Conservation (phyloP, 192 early-diverging fungal genomes). For the Coemansia pectinata region DNA sequence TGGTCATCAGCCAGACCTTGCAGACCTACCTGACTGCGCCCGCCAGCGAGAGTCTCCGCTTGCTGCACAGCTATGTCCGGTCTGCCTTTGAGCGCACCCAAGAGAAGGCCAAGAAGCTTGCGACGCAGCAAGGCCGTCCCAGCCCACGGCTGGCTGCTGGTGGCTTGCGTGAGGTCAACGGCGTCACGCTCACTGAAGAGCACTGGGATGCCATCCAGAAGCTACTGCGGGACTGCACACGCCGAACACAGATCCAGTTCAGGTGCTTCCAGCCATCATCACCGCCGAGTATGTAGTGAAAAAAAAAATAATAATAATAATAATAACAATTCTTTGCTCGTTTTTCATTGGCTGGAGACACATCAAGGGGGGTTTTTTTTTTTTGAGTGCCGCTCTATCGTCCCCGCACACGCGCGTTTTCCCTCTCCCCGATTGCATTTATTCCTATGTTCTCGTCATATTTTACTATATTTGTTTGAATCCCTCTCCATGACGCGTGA, state of each 20-base stretch:
- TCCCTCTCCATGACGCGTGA: conserved; percentile 6
- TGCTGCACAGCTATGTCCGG: conserved; percentile 77
- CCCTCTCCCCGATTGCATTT: background rate
- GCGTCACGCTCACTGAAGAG: conserved; percentile 29
- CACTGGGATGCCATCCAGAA: conserved; percentile 55
- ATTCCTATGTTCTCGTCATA: background rate
- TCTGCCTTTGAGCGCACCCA: conserved; percentile 58
- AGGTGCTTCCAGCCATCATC: conserved; percentile 58
- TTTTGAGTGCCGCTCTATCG: background rate
- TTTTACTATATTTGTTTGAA: background rate
- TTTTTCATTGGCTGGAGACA: background rate
- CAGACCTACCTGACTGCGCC: conserved; percentile 70
- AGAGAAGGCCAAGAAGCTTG: conserved; percentile 39
- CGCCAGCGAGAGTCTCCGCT: conserved; percentile 67
- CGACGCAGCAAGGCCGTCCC: conserved; percentile 32
- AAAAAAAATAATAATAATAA: background rate
- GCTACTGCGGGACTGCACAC: conserved; percentile 59
- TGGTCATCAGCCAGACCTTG: conserved; percentile 85
- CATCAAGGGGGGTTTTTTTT: background rate
- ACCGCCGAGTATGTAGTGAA: background rate
- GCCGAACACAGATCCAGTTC: conserved; percentile 67
- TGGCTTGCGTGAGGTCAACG: conserved; percentile 26
- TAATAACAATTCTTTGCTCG: background rate
- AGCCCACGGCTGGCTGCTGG: conserved; percentile 27
- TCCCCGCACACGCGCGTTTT: background rate